These are phyloP conservation scores for Erodium moschatum DNA, from an alignment of 441 rosid species.

Conservation along the genomic window DNA sequence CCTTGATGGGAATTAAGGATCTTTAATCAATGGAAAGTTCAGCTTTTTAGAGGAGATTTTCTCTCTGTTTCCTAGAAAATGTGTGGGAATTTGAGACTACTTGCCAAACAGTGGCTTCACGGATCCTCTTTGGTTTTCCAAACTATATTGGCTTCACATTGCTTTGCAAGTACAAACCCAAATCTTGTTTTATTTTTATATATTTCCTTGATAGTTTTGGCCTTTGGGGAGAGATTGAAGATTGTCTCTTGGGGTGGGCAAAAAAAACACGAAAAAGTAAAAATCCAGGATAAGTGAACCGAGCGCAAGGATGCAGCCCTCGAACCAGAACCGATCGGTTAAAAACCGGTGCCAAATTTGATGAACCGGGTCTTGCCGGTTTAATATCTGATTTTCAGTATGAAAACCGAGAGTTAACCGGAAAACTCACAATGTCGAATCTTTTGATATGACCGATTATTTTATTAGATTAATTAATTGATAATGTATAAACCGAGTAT, in stretches of 20 bases:
- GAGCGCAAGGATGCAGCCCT: too few species aligned
- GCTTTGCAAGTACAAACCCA: conserved; percentile 7
- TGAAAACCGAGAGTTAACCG: too few species aligned
- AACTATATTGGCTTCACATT: not conserved
- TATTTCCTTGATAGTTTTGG: not conserved
- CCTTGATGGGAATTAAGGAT: not conserved
- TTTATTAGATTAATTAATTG: too few species aligned
- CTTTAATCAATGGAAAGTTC: not conserved
- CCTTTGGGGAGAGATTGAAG: not conserved
- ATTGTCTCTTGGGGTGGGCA: not conserved
- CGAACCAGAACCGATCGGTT: too few species aligned
- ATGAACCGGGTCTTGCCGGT: too few species aligned
- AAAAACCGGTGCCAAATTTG: too few species aligned
- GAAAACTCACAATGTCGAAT: too few species aligned
- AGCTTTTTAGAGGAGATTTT: not conserved
- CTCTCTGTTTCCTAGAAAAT: conserved; percentile 1
- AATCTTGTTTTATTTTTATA: not conserved
- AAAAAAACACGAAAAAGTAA: too few species aligned
- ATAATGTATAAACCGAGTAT: too few species aligned
- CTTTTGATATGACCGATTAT: too few species aligned
- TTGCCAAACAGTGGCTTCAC: not conserved
- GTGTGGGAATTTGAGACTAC: not conserved
- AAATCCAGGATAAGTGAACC: too few species aligned
- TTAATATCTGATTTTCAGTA: too few species aligned
- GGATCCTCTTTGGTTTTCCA: conserved; percentile 1